Base-by-base conservation (phyloP, 108 stramenopile genomes). In the Phaeodactylum tricornutum region DNA sequence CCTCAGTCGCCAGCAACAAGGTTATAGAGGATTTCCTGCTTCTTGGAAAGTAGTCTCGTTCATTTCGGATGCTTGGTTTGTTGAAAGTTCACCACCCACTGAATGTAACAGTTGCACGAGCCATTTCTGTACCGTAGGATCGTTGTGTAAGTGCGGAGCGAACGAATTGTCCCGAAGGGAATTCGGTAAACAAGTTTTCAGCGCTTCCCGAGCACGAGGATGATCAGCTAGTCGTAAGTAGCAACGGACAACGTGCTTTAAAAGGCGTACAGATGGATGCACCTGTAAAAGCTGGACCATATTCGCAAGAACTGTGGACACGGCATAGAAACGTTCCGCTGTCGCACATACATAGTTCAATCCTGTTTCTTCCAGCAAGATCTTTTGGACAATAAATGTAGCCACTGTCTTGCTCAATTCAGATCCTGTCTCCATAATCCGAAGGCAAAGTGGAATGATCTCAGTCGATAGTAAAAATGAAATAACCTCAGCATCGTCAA, bases 301-400 rank as follows among this genome's bases (percentile, higher is more conserved):
- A 61, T 98, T 92, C 22, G 69, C 70, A 44, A 98, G 65, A 7
- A 98, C 95, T 1, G 87, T 95, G 29, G 66, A 68, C 2, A 99
- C 96, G 19, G 98, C 96, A 71, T 93, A 98, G 59, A 99, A 99
- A 2, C 98, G 88, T 72, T 99, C 96, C 27, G 95, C 92, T 0
- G 98, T 99, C 31, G 94, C 88, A 69, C 98, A 99, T n/a, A 99
- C 95, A 67, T 99, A 96, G 19, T 84, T 75, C 29, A 99, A 73
- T 5, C 98, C 98, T 29, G 75, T 74, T 52, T 99, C 95, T 62
- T 99, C 98, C 57, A 98, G 53, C 37, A 99, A 71, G 34, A 99
- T 95, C 69, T 99, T 99, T 67, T 99, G 96, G 3, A 98, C 96
- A 38, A 99, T 98, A 59, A 99, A 99, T n/a, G 98, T 99, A 0